Evolutionary conservation across 345 rosid species (phyloP).

Genomic region (Limnanthes douglasii): DNA sequence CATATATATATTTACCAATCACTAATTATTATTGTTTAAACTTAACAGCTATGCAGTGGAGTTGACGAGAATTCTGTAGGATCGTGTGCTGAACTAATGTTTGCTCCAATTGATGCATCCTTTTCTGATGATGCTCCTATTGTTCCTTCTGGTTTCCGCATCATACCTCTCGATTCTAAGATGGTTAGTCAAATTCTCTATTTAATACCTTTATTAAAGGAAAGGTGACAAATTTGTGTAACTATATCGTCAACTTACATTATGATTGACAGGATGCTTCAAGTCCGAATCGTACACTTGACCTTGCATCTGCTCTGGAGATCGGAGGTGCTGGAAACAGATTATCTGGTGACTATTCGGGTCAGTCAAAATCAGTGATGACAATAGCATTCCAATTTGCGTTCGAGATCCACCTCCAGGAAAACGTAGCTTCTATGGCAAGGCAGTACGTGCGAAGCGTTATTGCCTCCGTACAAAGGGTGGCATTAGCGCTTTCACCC

Average conservation of each 20-base stretch:
- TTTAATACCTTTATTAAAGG: too few species aligned
- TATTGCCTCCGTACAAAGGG: constrained; percentile 87
- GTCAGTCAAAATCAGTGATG: constrained; percentile 74
- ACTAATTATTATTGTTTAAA: not conserved
- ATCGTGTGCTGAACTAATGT: constrained; percentile 71
- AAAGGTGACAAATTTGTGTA: too few species aligned
- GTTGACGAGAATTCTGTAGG: constrained; percentile 84
- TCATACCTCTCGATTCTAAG: constrained; percentile 79
- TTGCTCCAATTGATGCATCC: constrained; percentile 96
- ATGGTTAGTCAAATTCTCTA: constrained; percentile 26
- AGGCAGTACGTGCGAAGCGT: constrained; percentile 80
- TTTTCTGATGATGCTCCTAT: constrained; percentile 93
- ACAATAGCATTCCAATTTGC: constrained; percentile 94
- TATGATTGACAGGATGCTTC: constrained; percentile 45
- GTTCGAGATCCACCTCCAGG: constrained; percentile 83
- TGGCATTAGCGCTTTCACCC: constrained; percentile 91
- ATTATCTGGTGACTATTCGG: constrained; percentile 36
- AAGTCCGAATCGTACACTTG: constrained; percentile 88
- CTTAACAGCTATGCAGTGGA: constrained; percentile 76
- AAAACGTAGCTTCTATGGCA: constrained; percentile 75
- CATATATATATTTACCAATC: not conserved
- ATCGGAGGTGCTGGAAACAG: constrained; percentile 44
- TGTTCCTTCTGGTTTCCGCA: constrained; percentile 92
- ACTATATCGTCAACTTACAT: too few species aligned
- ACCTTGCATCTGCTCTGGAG: constrained; percentile 90